Conservation (phyloP, 495 filamentous ascomycete genomes). For the Penicillium goetzii region DNA sequence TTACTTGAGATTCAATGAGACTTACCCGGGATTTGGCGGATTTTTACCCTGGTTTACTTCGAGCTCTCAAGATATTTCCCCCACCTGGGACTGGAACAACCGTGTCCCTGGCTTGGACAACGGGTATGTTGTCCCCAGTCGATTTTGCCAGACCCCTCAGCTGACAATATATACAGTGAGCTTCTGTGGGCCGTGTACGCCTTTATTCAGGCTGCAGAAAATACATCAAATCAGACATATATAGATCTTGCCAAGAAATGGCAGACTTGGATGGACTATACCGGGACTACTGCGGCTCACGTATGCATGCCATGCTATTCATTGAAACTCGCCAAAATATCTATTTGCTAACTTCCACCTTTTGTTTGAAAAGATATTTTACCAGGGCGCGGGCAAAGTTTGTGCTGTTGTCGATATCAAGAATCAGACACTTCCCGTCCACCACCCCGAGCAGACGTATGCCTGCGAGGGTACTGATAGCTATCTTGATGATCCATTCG, state of each 20-base stretch:
- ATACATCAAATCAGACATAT: constrained; percentile 24
- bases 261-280: constrained; percentile 44
- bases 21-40: constrained; percentile 41
- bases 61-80: constrained; percentile 27
- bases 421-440: constrained; percentile 30
- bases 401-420: constrained; percentile 35
- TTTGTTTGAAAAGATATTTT: constrained; percentile 30
- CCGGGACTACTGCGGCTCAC: constrained; percentile 31
- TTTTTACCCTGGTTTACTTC: constrained; percentile 39
- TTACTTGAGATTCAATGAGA: constrained; percentile 42
- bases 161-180: constrained; percentile 20
- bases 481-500: constrained; percentile 37
- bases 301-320: not conserved
- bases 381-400: constrained; percentile 31
- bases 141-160: not conserved
- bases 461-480: constrained; percentile 29
- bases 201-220: constrained; percentile 33
- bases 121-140: constrained; percentile 24
- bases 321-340: not conserved
- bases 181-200: constrained; percentile 43
- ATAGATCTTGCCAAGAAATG: constrained; percentile 32
- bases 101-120: constrained; percentile 40
- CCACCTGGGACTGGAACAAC: constrained; percentile 39
- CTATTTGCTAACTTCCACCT: not conserved
- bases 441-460: constrained; percentile 33